phyloP scores from a whole-genome alignment of 768 basidiomycete genomes.

The Psilocybe subaeruginosa region DNA sequence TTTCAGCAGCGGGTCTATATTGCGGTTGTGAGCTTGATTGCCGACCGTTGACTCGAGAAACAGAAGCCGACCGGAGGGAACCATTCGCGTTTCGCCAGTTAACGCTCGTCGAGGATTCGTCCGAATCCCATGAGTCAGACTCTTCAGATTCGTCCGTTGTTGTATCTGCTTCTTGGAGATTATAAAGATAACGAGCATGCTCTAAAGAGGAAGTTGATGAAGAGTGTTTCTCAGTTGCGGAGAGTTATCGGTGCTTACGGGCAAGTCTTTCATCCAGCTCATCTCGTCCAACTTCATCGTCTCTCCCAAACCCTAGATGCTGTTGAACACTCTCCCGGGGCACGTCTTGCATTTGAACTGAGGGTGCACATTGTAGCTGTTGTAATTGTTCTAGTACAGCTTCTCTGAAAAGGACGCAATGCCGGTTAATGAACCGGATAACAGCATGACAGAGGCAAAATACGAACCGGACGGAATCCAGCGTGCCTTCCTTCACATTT shows the following conservation, averaged over 20 bases:
- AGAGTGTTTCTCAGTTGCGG: not conserved
- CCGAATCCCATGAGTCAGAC: slow-evolving; percentile 51
- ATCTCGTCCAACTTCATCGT: slow-evolving; percentile 55
- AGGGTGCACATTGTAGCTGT: slow-evolving; percentile 70
- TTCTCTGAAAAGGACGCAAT: slow-evolving; percentile 21
- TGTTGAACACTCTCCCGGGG: slow-evolving; percentile 69
- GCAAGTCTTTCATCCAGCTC: slow-evolving; percentile 72
- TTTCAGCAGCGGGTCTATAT: slow-evolving; percentile 27
- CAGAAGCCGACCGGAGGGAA: slow-evolving; percentile 15
- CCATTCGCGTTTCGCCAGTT: slow-evolving; percentile 8
- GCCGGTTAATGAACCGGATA: not conserved
- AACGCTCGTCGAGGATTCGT: slow-evolving; percentile 25
- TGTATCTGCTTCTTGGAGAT: slow-evolving; percentile 52
- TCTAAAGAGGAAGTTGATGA: slow-evolving; percentile 38
- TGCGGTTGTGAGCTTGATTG: slow-evolving; percentile 20
- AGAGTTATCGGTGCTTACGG: slow-evolving; percentile 47
- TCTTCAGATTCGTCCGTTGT: slow-evolving; percentile 48
- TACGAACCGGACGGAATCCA: slow-evolving; percentile 78
- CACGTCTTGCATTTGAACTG: slow-evolving; percentile 84
- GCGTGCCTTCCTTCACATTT: slow-evolving; percentile 78
- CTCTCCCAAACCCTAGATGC: slow-evolving; percentile 60
- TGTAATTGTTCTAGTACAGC: slow-evolving; percentile 44
- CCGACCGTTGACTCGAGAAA: slow-evolving; percentile 19
- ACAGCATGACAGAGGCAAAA: not conserved
- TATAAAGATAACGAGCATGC: slow-evolving; percentile 68